A percentile compares a stretch with the other conserved stretches of the same genome.
phyloP scores from a whole-genome alignment of 1,284 basidiomycete genomes.

The Trametes pubescens region DNA sequence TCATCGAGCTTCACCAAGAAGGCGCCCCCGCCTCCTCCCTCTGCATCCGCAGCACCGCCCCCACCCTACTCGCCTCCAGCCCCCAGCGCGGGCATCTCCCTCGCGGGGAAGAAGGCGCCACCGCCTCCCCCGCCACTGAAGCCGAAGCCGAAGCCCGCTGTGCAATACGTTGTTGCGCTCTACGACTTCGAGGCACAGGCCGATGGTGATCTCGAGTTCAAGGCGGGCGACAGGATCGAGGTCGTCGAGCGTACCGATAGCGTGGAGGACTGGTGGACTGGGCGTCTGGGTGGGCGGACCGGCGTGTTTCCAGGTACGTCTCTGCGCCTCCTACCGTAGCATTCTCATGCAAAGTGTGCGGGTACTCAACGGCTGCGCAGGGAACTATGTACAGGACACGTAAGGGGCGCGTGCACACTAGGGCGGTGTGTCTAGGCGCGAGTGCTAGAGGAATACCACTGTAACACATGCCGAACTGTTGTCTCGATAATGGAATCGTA shows the following conservation, averaged over 20 bases:
- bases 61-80: constrained; percentile 66
- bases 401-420: constrained; percentile 30
- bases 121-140: constrained; percentile 89
- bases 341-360: not conserved
- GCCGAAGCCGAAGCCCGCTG: constrained; percentile 75
- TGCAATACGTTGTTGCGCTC: constrained; percentile 89
- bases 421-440: not conserved
- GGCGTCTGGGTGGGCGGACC: constrained; percentile 81
- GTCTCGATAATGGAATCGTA: constrained; percentile 15
- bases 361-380: constrained; percentile 10
- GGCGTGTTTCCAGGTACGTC: constrained; percentile 94
- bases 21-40: constrained; percentile 53
- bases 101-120: constrained; percentile 71
- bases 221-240: constrained; percentile 93
- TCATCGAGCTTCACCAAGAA: constrained; percentile 49
- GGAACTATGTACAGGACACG: constrained; percentile 59
- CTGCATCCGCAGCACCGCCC: constrained; percentile 53
- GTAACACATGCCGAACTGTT: constrained; percentile 8
- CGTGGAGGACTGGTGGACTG: constrained; percentile 99
- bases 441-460: constrained; percentile 12
- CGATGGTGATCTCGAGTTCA: constrained; percentile 94
- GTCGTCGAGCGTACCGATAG: constrained; percentile 87
- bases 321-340: not conserved
- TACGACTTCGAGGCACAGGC: constrained; percentile 96
- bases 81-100: constrained; percentile 42